A percentile compares a stretch with the other conserved stretches of the same genome.
Evolutionary conservation across 1,284 basidiomycete genomes (phyloP).

Genomic region (Porphyrellus sp.): DNA sequence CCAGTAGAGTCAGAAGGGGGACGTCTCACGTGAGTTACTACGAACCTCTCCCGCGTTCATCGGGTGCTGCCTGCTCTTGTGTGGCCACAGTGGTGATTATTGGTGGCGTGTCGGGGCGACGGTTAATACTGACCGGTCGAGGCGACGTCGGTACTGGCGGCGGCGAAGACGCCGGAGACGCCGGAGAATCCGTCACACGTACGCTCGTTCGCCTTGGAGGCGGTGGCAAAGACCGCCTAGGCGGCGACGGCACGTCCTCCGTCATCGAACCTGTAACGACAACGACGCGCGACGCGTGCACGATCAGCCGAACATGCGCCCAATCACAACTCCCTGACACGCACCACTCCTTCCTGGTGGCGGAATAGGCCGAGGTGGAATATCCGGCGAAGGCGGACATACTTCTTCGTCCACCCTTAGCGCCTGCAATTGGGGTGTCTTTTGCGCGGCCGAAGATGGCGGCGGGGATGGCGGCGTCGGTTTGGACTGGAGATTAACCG

Average conservation of each 20-base stretch:
- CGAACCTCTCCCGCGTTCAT: conserved; percentile 13
- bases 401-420: conserved; percentile 27
- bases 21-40: not conserved
- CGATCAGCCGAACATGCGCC: conserved; percentile 7
- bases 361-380: conserved; percentile 29
- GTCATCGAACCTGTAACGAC: conserved; percentile 12
- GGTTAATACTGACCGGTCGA: conserved; percentile 9
- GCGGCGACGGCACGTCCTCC: conserved; percentile 13
- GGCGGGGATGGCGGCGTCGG: conserved; percentile 22
- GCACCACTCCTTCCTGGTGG: conserved; percentile 31
- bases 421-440: conserved; percentile 13
- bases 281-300: too few relatives aligned
- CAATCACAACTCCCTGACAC: not conserved
- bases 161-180: conserved; percentile 9
- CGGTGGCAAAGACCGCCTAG: conserved; percentile 19
- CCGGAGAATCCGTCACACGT: not conserved
- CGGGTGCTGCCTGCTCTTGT: conserved; percentile 2
- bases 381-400: conserved; percentile 28
- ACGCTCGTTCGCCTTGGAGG: conserved; percentile 27
- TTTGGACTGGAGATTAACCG: conserved; percentile 29
- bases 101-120: conserved; percentile 22
- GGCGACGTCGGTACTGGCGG: conserved; percentile 21
- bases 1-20: not conserved
- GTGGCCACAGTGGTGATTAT: conserved; percentile 24
- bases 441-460: conserved; percentile 15